Conservation (phyloP, 225 moss, liverwort and hornwort species). For the Asterella californica region DNA sequence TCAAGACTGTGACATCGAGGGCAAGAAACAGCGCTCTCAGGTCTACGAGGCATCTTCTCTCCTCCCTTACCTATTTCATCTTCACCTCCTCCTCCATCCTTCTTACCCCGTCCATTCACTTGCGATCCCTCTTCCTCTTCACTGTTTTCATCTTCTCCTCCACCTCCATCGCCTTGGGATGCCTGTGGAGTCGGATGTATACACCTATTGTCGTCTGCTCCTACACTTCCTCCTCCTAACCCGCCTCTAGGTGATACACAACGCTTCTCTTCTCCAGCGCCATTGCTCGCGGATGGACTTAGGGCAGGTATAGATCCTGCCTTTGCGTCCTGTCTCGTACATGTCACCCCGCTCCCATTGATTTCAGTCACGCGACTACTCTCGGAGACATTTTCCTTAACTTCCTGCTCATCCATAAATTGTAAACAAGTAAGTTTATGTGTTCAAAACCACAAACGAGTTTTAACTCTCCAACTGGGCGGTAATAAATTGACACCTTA, state of each 20-base stretch:
- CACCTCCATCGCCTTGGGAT: conserved; percentile 8
- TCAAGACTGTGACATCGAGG: conserved; percentile 46
- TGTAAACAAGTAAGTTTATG: not conserved
- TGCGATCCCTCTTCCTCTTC: conserved; percentile 31
- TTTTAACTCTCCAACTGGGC: no score
- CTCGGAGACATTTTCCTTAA: conserved; percentile 10
- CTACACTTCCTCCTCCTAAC: not conserved
- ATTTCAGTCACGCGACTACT: conserved; percentile 24
- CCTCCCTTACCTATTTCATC: conserved; percentile 11
- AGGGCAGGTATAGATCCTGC: conserved; percentile 23
- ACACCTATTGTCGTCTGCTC: conserved; percentile 3
- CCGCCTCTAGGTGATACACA: conserved; percentile 12
- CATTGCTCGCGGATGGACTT: conserved; percentile 25
- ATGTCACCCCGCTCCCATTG: conserved; percentile 18
- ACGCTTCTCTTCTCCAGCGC: conserved; percentile 29
- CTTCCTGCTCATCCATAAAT: conserved; percentile 27
- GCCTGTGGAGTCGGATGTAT: conserved; percentile 8
- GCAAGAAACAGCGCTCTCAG: conserved; percentile 41
- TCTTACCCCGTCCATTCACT: conserved; percentile 14
- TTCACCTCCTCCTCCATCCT: conserved; percentile 8
- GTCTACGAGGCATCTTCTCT: conserved; percentile 30
- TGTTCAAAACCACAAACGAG: no score
- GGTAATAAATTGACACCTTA: no score
- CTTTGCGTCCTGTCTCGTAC: not conserved
- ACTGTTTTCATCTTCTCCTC: conserved; percentile 11